phyloP scores from a whole-genome alignment of 2,329 filamentous ascomycete genomes.

The Colletotrichum sp. region DNA sequence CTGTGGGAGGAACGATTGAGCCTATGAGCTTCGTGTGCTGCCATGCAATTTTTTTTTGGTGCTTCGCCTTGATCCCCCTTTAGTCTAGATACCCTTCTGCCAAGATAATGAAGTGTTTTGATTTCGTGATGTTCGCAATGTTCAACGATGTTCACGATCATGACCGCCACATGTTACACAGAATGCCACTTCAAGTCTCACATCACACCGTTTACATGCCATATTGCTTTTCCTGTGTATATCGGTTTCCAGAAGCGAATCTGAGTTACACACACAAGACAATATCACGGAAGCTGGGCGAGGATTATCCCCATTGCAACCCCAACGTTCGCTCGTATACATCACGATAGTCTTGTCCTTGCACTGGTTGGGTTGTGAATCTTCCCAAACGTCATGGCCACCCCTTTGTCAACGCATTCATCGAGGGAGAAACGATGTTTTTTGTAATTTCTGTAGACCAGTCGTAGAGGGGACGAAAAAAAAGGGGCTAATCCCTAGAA shows the following conservation, averaged over 20 bases:
- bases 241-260: background rate
- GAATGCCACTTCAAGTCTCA: background rate
- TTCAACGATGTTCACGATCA: background rate
- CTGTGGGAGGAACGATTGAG: conserved; percentile 75
- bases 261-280: background rate
- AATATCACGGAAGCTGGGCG: background rate
- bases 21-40: conserved; percentile 10
- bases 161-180: background rate
- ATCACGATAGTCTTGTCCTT: background rate
- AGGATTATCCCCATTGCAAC: background rate
- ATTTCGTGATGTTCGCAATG: background rate
- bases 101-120: background rate
- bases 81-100: conserved; percentile 16
- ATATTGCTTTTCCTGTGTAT: background rate
- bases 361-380: background rate
- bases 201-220: background rate
- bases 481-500: conserved; percentile 10
- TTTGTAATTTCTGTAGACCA: conserved; percentile 1
- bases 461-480: background rate
- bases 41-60: background rate
- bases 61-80: background rate
- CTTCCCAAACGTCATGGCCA: background rate
- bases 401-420: background rate
- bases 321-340: background rate
- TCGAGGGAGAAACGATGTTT: background rate